Conservation (phyloP, 805 yeast species). For the Wickerhamiella lipophila region DNA sequence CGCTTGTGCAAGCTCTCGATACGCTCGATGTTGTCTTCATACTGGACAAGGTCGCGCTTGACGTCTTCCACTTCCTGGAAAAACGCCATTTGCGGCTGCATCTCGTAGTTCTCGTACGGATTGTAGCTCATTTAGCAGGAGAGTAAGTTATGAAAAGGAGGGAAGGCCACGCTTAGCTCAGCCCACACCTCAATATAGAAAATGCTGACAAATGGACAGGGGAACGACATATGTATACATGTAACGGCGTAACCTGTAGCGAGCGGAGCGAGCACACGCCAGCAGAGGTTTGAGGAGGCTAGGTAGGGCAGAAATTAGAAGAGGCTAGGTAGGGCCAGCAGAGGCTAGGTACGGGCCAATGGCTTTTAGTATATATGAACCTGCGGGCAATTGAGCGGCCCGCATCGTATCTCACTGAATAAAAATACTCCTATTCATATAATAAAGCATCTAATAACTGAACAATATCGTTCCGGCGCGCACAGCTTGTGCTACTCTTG, state of each 20-base stretch:
- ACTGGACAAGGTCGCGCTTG: slow-evolving; percentile 56
- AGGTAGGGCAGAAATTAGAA: too few relatives aligned
- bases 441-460: too few relatives aligned
- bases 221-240: not conserved
- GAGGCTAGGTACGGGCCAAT: too few relatives aligned
- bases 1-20: slow-evolving; percentile 59
- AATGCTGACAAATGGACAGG: slow-evolving; percentile 2
- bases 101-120: slow-evolving; percentile 18
- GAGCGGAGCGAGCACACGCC: too few relatives aligned
- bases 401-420: too few relatives aligned
- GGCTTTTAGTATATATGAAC: too few relatives aligned
- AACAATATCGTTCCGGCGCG: too few relatives aligned
- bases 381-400: too few relatives aligned
- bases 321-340: too few relatives aligned
- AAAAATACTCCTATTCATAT: too few relatives aligned
- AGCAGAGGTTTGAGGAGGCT: too few relatives aligned
- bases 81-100: slow-evolving; percentile 33
- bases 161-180: slow-evolving; percentile 2
- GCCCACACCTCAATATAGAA: slow-evolving; percentile 1
- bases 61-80: slow-evolving; percentile 58
- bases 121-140: slow-evolving; percentile 8
- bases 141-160: not conserved
- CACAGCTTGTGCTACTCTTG: too few relatives aligned
- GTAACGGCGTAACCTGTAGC: not conserved
- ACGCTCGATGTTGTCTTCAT: slow-evolving; percentile 53